These are phyloP conservation scores for Vigna trinervia DNA, from an alignment of 306 rosid genomes.

Conservation along the genomic window DNA sequence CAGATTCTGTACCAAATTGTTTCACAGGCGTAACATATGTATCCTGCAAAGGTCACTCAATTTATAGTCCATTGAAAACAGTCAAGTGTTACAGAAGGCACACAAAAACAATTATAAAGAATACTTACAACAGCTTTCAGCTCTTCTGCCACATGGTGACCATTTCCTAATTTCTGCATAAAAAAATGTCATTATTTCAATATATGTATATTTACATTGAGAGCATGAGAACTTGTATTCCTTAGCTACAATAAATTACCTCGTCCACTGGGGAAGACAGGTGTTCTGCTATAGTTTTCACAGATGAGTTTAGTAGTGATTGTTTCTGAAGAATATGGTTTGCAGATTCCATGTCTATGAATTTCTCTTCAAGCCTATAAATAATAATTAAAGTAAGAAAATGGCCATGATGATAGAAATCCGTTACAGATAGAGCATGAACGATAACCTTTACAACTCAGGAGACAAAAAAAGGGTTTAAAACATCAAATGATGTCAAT, in stretches of 20 bases:
- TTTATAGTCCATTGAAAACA: constrained; percentile 35
- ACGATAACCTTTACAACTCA: not conserved
- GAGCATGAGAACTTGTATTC: constrained; percentile 5
- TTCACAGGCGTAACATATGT: constrained; percentile 64
- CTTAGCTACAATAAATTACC: constrained; percentile 44
- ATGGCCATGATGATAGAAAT: constrained; percentile 36
- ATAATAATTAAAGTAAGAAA: constrained; percentile 33
- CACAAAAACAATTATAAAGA: not conserved
- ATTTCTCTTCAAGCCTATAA: constrained; percentile 81
- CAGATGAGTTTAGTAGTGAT: constrained; percentile 56
- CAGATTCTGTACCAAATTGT: constrained; percentile 70
- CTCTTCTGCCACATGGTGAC: constrained; percentile 65
- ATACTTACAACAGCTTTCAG: constrained; percentile 56
- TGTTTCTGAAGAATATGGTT: constrained; percentile 73
- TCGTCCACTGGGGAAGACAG: constrained; percentile 55
- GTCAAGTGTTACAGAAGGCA: not conserved
- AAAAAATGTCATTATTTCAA: constrained; percentile 12
- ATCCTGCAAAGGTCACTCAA: constrained; percentile 56
- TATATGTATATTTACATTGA: not conserved
- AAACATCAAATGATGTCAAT: constrained; percentile 7
- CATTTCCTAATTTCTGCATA: constrained; percentile 74
- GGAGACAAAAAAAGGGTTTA: constrained; percentile 1
- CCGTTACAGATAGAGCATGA: not conserved
- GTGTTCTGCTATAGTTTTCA: constrained; percentile 64
- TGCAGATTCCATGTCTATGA: constrained; percentile 73